Base-by-base conservation (phyloP, 2,329 filamentous ascomycete species). In the Periglandula ipomoeae region DNA sequence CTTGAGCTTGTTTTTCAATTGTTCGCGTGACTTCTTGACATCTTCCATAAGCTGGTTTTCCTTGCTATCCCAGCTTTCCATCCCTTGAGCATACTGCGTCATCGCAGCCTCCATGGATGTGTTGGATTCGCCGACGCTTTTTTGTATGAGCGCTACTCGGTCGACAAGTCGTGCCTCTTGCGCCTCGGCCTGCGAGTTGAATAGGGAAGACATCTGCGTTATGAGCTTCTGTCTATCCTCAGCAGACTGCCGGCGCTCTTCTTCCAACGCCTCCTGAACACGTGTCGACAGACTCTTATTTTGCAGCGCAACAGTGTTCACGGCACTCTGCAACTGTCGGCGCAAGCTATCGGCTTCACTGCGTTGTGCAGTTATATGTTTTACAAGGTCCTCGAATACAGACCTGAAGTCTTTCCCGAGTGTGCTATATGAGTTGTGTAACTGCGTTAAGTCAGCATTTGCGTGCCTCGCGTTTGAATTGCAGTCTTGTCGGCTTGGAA, bases 331-430 rank as follows among this genome's bases (percentile, higher is more conserved):
- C 2, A 97, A 75, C 55, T 95, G 82, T 30, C 78, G 71, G 38
- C 86, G 79, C 22, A 98, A 73, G 26, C 72, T 71, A 53, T 90
- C 80, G 1, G 86, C 85, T 62, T 96, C 89, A 8, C 74, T 72
- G 58, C 85, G 86, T 62, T 97, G 91, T 9, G 81, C 74, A 34
- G 81, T 79, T 48, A 96, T 75, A 56, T 89, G 84, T 53, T 77
- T 80, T 44, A 87, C 74, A 44, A 96, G 74, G 11, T 87, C 83
- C 55, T 95, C 89, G 56, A 97, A 95, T 22, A 91, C 79, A 5
- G 72, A 70, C 63, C 91, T 94, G 70, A 95, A 89, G 56, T 97
- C 89, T 51, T 84, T 83, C 8, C 89, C 89, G 2, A 97, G 76
- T 1, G 80, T 77, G 56, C 83, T 85, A 64, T 95, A 96, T 0